These are phyloP conservation scores for Psilocybe tampanensis DNA, from an alignment of 768 basidiomycete genomes.

Conservation along the genomic window DNA sequence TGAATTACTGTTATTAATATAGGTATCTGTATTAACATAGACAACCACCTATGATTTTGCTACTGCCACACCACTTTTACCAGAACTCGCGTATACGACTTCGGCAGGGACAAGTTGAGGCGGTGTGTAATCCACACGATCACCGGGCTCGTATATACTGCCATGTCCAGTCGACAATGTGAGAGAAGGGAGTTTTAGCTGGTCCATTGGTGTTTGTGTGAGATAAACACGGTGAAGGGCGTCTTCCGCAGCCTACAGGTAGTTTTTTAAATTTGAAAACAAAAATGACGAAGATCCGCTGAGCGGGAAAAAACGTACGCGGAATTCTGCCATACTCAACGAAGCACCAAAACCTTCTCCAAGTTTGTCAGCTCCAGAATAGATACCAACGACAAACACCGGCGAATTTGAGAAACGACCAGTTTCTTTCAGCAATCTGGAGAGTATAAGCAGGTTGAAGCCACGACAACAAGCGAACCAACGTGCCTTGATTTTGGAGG, in stretches of 20 bases:
- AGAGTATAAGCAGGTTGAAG: conserved; percentile 47
- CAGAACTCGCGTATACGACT: conserved; percentile 70
- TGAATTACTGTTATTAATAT: conserved; percentile 10
- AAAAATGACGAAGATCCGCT: conserved; percentile 4
- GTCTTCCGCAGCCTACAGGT: conserved; percentile 78
- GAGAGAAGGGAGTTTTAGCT: conserved; percentile 69
- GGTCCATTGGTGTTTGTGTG: conserved; percentile 70
- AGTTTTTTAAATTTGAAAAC: not conserved
- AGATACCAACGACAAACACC: conserved; percentile 95
- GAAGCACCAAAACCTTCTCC: conserved; percentile 96
- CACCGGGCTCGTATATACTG: conserved; percentile 51
- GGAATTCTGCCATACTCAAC: conserved; percentile 91
- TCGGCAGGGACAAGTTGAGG: conserved; percentile 63
- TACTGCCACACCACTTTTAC: conserved; percentile 37
- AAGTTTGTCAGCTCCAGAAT: conserved; percentile 78
- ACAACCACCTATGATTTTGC: conserved; percentile 7
- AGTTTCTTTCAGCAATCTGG: conserved; percentile 89
- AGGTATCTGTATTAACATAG: conserved; percentile 4
- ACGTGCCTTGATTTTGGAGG: conserved; percentile 61
- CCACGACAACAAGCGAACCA: not conserved
- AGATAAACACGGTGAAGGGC: conserved; percentile 82
- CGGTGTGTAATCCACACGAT: conserved; percentile 51
- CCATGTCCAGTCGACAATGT: conserved; percentile 65
- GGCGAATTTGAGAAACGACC: conserved; percentile 91
- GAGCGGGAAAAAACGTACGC: conserved; percentile 54